phyloP scores from a whole-genome alignment of 1,284 basidiomycete species.

The Pseudozyma sp. region DNA sequence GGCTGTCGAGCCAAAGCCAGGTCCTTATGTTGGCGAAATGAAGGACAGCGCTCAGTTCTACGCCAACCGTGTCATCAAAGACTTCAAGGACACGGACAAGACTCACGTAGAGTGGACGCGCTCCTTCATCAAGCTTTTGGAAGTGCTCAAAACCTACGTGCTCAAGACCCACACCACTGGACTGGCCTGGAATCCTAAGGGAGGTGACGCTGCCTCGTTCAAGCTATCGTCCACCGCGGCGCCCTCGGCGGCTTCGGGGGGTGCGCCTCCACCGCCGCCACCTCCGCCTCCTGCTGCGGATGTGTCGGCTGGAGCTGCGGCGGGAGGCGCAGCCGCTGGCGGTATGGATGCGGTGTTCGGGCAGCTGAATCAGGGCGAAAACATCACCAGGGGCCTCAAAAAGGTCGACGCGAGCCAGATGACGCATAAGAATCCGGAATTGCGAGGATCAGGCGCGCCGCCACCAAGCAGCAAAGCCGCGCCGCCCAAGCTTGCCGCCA shows the following conservation, averaged over 20 bases:
- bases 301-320: constrained; percentile 59
- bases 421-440: constrained; percentile 97
- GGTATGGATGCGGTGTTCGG: constrained; percentile 91
- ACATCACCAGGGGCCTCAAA: constrained; percentile 87
- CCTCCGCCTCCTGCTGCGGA: constrained; percentile 71
- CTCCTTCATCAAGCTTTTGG: constrained; percentile 78
- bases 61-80: constrained; percentile 89
- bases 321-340: constrained; percentile 69
- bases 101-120: constrained; percentile 90
- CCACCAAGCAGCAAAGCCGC: constrained; percentile 38
- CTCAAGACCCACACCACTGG: constrained; percentile 89
- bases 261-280: constrained; percentile 67
- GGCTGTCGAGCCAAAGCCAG: constrained; percentile 82
- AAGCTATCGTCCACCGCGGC: constrained; percentile 69
- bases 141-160: constrained; percentile 84
- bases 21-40: constrained; percentile 82
- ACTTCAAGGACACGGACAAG: constrained; percentile 86
- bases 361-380: constrained; percentile 87
- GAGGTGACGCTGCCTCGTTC: constrained; percentile 46
- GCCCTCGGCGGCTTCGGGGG: constrained; percentile 72
- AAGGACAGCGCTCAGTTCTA: constrained; percentile 92
- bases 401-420: constrained; percentile 96
- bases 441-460: constrained; percentile 72
- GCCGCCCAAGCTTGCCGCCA: constrained; percentile 54
- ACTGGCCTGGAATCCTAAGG: constrained; percentile 84